Percentiles rank a stretch among this genome's conserved stretches.
phyloP scores from a whole-genome alignment of 2,329 filamentous ascomycete genomes.

The Samsoniella hepiali region DNA sequence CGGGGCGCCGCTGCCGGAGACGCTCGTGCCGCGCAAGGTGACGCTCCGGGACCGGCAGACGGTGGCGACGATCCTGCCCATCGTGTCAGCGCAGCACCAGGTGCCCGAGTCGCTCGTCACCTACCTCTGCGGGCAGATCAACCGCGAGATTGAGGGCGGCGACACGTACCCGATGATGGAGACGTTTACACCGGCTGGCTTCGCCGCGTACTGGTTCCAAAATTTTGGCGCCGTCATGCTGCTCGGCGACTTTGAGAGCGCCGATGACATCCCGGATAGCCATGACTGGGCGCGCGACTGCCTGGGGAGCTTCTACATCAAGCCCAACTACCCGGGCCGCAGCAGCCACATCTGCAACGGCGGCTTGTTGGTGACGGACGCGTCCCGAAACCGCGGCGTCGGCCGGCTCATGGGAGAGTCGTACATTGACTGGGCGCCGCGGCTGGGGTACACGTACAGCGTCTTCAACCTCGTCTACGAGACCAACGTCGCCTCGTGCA shows the following conservation, averaged over 20 bases:
- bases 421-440: conserved; percentile 74
- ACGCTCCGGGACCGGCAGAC: conserved; percentile 81
- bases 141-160: conserved; percentile 86
- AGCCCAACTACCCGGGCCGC: conserved; percentile 87
- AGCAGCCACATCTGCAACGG: conserved; percentile 91
- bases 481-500: conserved; percentile 84
- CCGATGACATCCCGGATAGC: conserved; percentile 55
- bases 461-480: conserved; percentile 95
- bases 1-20: conserved; percentile 57
- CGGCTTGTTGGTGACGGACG: conserved; percentile 72
- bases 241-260: conserved; percentile 66
- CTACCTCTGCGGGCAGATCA: conserved; percentile 80
- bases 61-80: conserved; percentile 78
- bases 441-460: conserved; percentile 84
- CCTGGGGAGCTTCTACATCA: conserved; percentile 89
- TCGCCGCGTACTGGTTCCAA: conserved; percentile 84
- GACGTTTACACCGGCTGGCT: conserved; percentile 67
- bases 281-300: conserved; percentile 78
- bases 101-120: conserved; percentile 72
- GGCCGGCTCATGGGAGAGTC: conserved; percentile 73
- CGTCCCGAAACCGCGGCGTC: conserved; percentile 69
- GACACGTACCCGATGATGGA: conserved; percentile 90
- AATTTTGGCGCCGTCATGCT: conserved; percentile 89
- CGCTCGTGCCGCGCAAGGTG: conserved; percentile 71
- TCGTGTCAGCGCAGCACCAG: conserved; percentile 65